Evolutionary conservation across 331 rosid species (phyloP), one percentile per base, ranked within the genome.

Genomic region (Pyrus hybrid): DNA sequence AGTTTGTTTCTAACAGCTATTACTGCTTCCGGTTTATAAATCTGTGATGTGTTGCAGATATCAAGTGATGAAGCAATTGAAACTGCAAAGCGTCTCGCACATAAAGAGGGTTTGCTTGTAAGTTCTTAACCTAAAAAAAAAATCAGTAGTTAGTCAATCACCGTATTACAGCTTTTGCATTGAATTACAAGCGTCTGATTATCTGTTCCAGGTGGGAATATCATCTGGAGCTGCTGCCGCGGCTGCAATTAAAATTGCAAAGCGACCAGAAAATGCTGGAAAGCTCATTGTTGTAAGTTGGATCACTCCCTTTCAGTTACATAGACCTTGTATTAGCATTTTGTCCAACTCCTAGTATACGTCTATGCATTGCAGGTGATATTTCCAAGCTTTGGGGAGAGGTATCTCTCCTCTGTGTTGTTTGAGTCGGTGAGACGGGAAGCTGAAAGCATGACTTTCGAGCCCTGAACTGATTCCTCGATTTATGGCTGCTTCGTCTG

Each of bases 321-420:
- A 2, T 4, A 1, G 67, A 41, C 68, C 60, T 22, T 20, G 25
- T 35, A 11, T n/a, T 18, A 47, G 26, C 25, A 6, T 73, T 60
- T 26, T 20, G 26, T 7, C 13, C 12, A 6, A 17, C 41, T 43
- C 13, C 29, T 67, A 76, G 58, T 58, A 8, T 13, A 45, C 71
- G 5, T 78, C 20, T 20, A 33, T 77, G 84, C 86, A 9, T 8
- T 41, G 43, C 20, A 92, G 97, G 90, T 83, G 25, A 56, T 92
- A 76, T 92, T 92, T 61, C 96, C 97, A 68, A 89, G 97, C 88
- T 92, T 87, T 56, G 97, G 97, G n/a, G 97, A 92, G 88, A 88
- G 96, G 72, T 92, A 89, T 70, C 86, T 92, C 28, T 89, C 97
- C 25, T 86, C 96, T 25, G 90, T 82, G 74, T 85, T 92, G 82